Conservation (phyloP, 2,329 filamentous ascomycete species). For the Epichloe festucae region DNA sequence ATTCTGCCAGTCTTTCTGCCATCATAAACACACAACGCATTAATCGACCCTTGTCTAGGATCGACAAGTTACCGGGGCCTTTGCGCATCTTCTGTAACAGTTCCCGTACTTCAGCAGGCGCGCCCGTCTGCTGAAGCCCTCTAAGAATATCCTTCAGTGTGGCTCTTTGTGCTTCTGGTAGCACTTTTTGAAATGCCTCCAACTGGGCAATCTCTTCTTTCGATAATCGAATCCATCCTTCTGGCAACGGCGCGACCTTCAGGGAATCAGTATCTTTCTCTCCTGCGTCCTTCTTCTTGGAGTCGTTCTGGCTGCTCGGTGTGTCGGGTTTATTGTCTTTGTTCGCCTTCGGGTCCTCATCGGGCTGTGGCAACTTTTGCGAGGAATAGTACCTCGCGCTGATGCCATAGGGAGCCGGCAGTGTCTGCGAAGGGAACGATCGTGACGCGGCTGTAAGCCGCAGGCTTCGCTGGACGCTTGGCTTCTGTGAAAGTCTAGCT, state of each 20-base stretch:
- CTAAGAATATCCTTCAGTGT: slow-evolving; percentile 47
- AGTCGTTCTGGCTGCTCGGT: slow-evolving; percentile 6
- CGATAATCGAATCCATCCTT: slow-evolving; percentile 33
- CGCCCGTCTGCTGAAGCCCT: slow-evolving; percentile 52
- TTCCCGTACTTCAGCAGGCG: slow-evolving; percentile 54
- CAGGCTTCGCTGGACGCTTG: slow-evolving; percentile 33
- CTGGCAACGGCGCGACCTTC: slow-evolving; percentile 23
- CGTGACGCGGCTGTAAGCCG: slow-evolving; percentile 20
- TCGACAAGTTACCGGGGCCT: slow-evolving; percentile 39
- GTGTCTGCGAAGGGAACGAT: slow-evolving; percentile 22
- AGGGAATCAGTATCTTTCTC: slow-evolving; percentile 13
- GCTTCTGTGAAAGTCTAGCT: slow-evolving; percentile 42
- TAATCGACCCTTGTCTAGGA: slow-evolving; percentile 24
- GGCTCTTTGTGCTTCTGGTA: slow-evolving; percentile 49
- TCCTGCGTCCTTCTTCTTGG: slow-evolving; percentile 9
- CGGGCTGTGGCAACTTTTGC: slow-evolving; percentile 23
- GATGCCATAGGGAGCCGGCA: slow-evolving; percentile 21
- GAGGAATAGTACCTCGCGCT: slow-evolving; percentile 25
- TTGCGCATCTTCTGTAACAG: slow-evolving; percentile 39
- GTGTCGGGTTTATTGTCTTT: slow-evolving; percentile 13
- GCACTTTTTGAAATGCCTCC: slow-evolving; percentile 44
- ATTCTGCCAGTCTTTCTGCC: slow-evolving; percentile 22
- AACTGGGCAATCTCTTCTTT: slow-evolving; percentile 39
- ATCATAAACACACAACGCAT: slow-evolving; percentile 25
- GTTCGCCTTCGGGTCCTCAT: slow-evolving; percentile 19